Evolutionary conservation across 305 asterid species (phyloP).

Genomic region (Fraxinus platypoda): DNA sequence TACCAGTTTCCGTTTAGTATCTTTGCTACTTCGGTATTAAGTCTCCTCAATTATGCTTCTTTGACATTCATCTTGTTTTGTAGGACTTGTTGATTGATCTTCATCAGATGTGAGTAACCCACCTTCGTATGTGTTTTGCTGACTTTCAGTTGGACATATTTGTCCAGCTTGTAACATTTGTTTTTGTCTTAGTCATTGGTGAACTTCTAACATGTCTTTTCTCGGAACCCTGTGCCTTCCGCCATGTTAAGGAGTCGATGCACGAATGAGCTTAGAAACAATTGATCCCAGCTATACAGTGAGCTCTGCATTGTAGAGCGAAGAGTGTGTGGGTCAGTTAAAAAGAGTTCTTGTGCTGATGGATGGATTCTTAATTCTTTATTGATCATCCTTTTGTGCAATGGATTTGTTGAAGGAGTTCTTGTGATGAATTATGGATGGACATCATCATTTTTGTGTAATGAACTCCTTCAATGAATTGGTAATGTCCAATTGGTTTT

Average conservation of each 20-base stretch:
- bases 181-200: neutral
- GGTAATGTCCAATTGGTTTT: neutral
- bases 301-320: neutral
- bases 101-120: neutral
- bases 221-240: neutral
- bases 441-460: neutral
- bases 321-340: neutral
- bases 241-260: neutral
- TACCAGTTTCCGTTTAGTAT: neutral
- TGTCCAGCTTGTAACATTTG: neutral
- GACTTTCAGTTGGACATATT: neutral
- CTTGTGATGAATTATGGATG: neutral
- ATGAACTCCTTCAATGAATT: neutral
- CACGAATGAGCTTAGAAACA: neutral
- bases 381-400: neutral
- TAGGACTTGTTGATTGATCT: neutral
- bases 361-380: neutral
- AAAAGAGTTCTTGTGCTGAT: neutral
- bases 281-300: neutral
- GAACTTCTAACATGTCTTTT: neutral
- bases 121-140: neutral
- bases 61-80: neutral
- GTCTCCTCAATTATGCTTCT: neutral
- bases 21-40: neutral
- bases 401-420: neutral